Conservation (phyloP, 768 basidiomycete genomes). For the Suillus clintonianus region DNA sequence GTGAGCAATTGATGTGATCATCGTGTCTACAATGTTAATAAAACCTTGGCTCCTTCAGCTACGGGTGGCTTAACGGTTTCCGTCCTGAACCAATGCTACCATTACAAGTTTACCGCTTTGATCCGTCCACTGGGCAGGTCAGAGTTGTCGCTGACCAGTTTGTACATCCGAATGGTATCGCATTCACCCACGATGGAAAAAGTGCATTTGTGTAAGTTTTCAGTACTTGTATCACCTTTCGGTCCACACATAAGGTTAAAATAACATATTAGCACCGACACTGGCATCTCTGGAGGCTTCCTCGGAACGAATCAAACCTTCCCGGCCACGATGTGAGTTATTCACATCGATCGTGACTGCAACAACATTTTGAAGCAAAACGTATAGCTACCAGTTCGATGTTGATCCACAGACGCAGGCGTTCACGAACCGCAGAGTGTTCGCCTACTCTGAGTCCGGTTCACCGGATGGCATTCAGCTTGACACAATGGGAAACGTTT, state of each 20-base stretch:
- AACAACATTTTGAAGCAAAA: not conserved
- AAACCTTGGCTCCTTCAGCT: constrained; percentile 36
- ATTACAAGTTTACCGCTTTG: constrained; percentile 77
- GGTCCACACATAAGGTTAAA: constrained; percentile 7
- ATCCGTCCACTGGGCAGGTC: constrained; percentile 63
- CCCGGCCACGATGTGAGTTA: constrained; percentile 67
- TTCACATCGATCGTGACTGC: not conserved
- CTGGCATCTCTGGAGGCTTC: constrained; percentile 39
- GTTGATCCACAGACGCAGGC: constrained; percentile 55
- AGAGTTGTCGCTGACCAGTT: constrained; percentile 80
- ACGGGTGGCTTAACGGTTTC: constrained; percentile 67
- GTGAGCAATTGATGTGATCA: constrained; percentile 38
- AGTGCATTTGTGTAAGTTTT: constrained; percentile 60
- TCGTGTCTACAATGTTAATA: too few species aligned
- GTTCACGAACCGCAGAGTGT: constrained; percentile 63
- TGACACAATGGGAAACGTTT: constrained; percentile 66
- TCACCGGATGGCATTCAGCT: constrained; percentile 69
- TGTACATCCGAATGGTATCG: constrained; percentile 71
- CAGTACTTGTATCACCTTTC: constrained; percentile 7
- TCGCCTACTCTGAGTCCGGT: constrained; percentile 68
- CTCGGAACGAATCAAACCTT: constrained; percentile 54
- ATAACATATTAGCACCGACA: constrained; percentile 32
- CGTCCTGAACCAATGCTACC: constrained; percentile 66
- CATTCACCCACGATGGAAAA: constrained; percentile 65
- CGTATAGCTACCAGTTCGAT: constrained; percentile 64